These are phyloP conservation scores for Lecanosticta acicola DNA, from an alignment of 2,329 filamentous ascomycete species.

Conservation along the genomic window DNA sequence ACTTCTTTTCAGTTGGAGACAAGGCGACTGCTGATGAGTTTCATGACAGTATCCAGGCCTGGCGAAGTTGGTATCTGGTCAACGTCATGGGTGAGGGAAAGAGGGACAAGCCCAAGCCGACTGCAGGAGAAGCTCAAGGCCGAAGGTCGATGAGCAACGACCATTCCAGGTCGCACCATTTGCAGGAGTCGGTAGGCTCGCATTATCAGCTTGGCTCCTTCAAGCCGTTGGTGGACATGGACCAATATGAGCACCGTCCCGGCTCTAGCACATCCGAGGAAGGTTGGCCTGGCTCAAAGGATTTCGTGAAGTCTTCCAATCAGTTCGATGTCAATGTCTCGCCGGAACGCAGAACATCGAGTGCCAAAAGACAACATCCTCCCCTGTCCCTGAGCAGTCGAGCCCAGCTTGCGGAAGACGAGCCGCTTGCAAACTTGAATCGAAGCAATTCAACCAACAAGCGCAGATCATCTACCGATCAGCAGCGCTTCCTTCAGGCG, in stretches of 20 bases:
- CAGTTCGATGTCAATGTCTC: constrained; percentile 22
- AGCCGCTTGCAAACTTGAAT: constrained; percentile 31
- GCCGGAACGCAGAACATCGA: constrained; percentile 16
- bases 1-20: constrained; percentile 85
- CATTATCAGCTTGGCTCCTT: constrained; percentile 61
- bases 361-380: constrained; percentile 33
- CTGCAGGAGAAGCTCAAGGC: constrained; percentile 20
- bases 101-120: constrained; percentile 33
- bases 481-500: constrained; percentile 22
- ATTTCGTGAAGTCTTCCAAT: constrained; percentile 20
- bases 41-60: constrained; percentile 65
- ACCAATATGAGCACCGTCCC: constrained; percentile 48
- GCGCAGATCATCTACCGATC: constrained; percentile 18
- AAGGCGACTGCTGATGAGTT: constrained; percentile 60
- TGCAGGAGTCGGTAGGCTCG: constrained; percentile 40
- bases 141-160: constrained; percentile 12
- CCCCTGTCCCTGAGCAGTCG: constrained; percentile 19
- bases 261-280: constrained; percentile 7
- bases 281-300: constrained; percentile 6
- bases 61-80: constrained; percentile 89
- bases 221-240: constrained; percentile 60
- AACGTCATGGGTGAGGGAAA: constrained; percentile 60
- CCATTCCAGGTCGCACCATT: constrained; percentile 20
- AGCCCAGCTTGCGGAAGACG: constrained; percentile 30
- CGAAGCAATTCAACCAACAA: constrained; percentile 17